These are phyloP conservation scores for Sclerotiophoma versabilis DNA, from an alignment of 2,329 filamentous ascomycete species.

Conservation along the genomic window DNA sequence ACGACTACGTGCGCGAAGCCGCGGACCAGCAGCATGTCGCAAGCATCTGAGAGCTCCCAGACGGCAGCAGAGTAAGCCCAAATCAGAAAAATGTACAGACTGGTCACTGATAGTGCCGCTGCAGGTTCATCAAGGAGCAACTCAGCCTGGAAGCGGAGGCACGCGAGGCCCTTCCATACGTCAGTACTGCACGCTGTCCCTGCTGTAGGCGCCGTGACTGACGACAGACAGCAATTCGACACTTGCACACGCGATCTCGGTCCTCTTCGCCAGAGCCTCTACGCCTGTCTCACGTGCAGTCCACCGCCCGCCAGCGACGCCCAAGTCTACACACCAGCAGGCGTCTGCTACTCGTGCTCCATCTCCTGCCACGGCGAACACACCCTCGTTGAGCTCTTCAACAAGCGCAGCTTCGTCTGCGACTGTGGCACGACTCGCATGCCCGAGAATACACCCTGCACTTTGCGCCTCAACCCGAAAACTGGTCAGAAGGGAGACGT, in stretches of 20 bases:
- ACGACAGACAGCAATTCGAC: slow-evolving; percentile 77
- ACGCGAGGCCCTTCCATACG: slow-evolving; percentile 91
- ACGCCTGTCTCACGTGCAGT: slow-evolving; percentile 93
- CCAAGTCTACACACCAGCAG: slow-evolving; percentile 74
- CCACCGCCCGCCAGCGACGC: slow-evolving; percentile 71
- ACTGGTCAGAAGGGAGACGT: slow-evolving; percentile 81
- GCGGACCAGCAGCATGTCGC: slow-evolving; percentile 51
- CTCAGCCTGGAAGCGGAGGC: slow-evolving; percentile 93
- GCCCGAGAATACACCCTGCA: slow-evolving; percentile 73
- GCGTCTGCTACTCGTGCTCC: slow-evolving; percentile 95
- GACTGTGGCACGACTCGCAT: slow-evolving; percentile 92
- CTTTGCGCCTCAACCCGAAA: slow-evolving; percentile 72
- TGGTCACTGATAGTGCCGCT: not conserved
- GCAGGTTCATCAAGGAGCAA: slow-evolving; percentile 85
- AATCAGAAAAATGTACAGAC: too few relatives aligned
- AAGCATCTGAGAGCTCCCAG: slow-evolving; percentile 60
- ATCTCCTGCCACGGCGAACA: slow-evolving; percentile 97
- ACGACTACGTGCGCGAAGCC: slow-evolving; percentile 33
- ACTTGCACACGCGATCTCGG: slow-evolving; percentile 91
- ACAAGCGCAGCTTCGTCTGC: slow-evolving; percentile 93
- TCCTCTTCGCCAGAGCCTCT: slow-evolving; percentile 84
- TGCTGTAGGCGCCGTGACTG: slow-evolving; percentile 10
- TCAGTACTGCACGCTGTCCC: slow-evolving; percentile 55
- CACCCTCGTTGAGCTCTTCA: slow-evolving; percentile 92
- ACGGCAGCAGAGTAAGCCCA: slow-evolving; percentile 58